Percentiles rank a stretch among this genome's conserved stretches.
Evolutionary conservation across 1,284 basidiomycete genomes (phyloP).

Genomic region (Fomitopsis schrenkii): DNA sequence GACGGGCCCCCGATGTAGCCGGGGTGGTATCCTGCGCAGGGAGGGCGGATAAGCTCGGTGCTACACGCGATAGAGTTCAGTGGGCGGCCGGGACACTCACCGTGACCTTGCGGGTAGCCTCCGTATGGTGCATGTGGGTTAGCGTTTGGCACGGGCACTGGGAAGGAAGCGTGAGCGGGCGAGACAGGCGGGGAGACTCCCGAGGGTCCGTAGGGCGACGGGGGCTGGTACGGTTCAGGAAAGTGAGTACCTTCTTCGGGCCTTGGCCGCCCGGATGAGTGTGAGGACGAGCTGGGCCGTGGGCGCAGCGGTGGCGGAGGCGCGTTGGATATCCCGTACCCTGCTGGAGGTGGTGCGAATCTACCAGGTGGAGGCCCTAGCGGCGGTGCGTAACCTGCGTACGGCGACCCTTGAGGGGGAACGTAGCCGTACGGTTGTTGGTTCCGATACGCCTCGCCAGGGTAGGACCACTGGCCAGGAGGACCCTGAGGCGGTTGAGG

Average conservation of each 20-base stretch:
- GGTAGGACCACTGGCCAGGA: conserved; percentile 2
- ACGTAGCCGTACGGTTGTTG: conserved; percentile 10
- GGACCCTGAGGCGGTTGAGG: conserved; percentile 15
- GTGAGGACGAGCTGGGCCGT: not conserved
- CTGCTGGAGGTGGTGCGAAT: not conserved
- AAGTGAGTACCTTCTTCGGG: not conserved
- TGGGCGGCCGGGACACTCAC: not conserved
- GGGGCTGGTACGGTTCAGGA: not conserved
- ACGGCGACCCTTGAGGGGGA: not conserved
- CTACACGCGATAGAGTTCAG: not conserved
- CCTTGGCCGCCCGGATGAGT: not conserved
- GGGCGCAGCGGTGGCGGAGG: not conserved
- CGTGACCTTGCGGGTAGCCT: not conserved
- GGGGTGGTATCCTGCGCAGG: not conserved
- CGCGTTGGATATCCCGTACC: not conserved
- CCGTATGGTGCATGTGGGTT: not conserved
- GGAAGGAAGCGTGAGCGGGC: not conserved
- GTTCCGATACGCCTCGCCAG: not conserved
- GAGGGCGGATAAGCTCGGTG: not conserved
- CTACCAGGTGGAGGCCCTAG: not conserved
- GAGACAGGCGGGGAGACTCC: not conserved
- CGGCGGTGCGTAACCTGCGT: not conserved
- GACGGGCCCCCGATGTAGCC: not conserved
- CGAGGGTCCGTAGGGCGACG: not conserved
- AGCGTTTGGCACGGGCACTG: not conserved